Evolutionary conservation across 768 basidiomycete species (phyloP).

Genomic region (Bullera alba): DNA sequence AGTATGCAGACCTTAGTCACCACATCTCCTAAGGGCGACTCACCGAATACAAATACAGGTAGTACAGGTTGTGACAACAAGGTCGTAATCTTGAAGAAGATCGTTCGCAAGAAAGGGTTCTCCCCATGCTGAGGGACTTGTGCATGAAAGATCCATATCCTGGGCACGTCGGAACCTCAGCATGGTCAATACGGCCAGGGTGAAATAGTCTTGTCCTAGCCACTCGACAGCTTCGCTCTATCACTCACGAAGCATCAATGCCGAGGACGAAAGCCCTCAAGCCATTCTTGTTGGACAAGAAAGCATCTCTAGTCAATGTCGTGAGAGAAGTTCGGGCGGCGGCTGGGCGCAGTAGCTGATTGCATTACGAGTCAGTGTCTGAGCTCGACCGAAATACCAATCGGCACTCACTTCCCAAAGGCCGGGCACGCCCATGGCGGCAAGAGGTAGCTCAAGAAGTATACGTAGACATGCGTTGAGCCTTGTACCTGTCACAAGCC

Average conservation of each 20-base stretch:
- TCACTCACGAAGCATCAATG: conserved; percentile 62
- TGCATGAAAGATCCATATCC: conserved; percentile 54
- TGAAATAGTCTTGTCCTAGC: no score
- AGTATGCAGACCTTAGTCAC: not conserved
- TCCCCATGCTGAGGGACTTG: conserved; percentile 53
- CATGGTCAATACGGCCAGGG: not conserved
- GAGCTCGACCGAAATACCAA: no score
- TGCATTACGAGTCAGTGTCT: no score
- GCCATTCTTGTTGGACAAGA: conserved; percentile 59
- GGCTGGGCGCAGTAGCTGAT: conserved; percentile 61
- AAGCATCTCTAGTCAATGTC: conserved; percentile 70
- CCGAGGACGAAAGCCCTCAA: conserved; percentile 72
- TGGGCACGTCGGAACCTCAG: conserved; percentile 2
- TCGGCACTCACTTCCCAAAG: conserved; percentile 47
- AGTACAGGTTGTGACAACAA: conserved; percentile 67
- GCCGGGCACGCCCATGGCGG: conserved; percentile 46
- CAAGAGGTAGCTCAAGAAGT: not conserved
- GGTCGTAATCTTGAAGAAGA: conserved; percentile 76
- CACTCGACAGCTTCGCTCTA: no score
- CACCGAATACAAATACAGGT: conserved; percentile 78
- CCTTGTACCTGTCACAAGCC: no score
- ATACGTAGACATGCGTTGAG: no score
- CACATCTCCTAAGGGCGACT: conserved; percentile 1
- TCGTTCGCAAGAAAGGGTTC: conserved; percentile 74
- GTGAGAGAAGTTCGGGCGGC: conserved; percentile 67